Conservation (phyloP, 164 flowering plant genomes). For the Akebia trifoliata region DNA sequence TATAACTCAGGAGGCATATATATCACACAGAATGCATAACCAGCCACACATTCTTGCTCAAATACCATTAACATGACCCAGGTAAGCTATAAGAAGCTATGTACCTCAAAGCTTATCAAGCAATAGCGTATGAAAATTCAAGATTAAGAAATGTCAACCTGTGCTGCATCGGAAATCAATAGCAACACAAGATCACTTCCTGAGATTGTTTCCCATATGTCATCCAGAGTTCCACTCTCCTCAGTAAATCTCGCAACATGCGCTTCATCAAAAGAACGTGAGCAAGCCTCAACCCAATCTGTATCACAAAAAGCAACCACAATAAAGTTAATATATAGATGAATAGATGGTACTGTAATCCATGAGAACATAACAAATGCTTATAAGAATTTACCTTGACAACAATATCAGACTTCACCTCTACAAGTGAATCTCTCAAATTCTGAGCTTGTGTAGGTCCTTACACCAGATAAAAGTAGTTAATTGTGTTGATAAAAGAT, state of each 20-base stretch:
- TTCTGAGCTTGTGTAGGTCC: conserved; percentile 99
- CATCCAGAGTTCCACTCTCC: conserved; percentile 89
- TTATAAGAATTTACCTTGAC: conserved; percentile 59
- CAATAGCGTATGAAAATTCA: neutral
- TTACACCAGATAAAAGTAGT: conserved; percentile 28
- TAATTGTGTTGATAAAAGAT: no score
- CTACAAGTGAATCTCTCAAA: conserved; percentile 82
- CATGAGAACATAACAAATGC: neutral
- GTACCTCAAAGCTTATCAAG: no score
- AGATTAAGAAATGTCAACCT: conserved; percentile 38
- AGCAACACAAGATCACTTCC: conserved; percentile 88
- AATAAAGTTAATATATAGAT: neutral
- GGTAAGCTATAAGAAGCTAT: no score
- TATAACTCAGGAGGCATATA: no score
- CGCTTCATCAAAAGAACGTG: conserved; percentile 87
- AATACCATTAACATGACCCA: no score
- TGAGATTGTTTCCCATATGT: conserved; percentile 79
- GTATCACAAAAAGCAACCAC: neutral
- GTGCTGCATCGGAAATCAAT: conserved; percentile 94
- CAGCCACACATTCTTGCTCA: no score
- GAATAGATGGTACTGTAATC: neutral
- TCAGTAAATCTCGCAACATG: conserved; percentile 89
- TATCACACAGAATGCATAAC: no score
- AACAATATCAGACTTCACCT: conserved; percentile 78
- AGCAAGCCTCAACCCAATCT: conserved; percentile 93